Evolutionary conservation across 2,329 filamentous ascomycete species (phyloP).

Genomic region (Colletotrichum tropicicola): DNA sequence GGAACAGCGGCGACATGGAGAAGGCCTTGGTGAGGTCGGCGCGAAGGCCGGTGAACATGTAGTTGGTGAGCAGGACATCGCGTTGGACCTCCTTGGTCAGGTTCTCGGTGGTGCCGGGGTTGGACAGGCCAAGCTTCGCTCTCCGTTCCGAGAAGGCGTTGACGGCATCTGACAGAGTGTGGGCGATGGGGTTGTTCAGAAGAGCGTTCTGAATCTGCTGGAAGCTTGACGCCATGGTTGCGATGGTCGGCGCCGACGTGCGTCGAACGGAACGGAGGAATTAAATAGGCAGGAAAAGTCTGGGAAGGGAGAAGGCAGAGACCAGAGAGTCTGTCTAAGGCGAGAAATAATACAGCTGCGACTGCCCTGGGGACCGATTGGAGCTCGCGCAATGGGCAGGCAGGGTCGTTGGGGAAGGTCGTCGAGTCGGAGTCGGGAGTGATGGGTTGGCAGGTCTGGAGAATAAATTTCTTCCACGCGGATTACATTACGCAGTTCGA

Average conservation of each 20-base stretch:
- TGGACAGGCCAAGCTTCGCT: constrained; percentile 86
- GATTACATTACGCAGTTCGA: constrained; percentile 30
- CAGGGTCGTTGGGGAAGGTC: constrained; percentile 18
- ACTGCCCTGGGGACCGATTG: constrained; percentile 16
- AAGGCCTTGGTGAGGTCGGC: constrained; percentile 98
- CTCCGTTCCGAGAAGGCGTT: constrained; percentile 85
- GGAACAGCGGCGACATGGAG: constrained; percentile 92
- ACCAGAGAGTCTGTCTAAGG: background rate
- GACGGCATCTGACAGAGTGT: constrained; percentile 79
- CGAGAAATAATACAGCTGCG: constrained; percentile 8
- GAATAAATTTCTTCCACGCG: constrained; percentile 35
- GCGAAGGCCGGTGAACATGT: constrained; percentile 95
- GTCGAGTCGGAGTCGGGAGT: constrained; percentile 19
- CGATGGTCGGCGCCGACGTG: constrained; percentile 36
- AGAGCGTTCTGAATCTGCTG: constrained; percentile 67
- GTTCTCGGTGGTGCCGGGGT: constrained; percentile 92
- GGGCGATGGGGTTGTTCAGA: constrained; percentile 76
- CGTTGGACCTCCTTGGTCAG: constrained; percentile 92
- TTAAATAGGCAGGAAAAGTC: constrained; percentile 30
- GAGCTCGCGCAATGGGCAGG: constrained; percentile 26
- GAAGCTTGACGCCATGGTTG: constrained; percentile 59
- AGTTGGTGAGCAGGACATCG: constrained; percentile 95
- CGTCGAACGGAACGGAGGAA: constrained; percentile 37
- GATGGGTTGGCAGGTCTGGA: constrained; percentile 24
- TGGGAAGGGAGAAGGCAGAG: constrained; percentile 31